phyloP scores from a whole-genome alignment of 2,329 filamentous ascomycete genomes.

The Pseudogymnoascus sp. region DNA sequence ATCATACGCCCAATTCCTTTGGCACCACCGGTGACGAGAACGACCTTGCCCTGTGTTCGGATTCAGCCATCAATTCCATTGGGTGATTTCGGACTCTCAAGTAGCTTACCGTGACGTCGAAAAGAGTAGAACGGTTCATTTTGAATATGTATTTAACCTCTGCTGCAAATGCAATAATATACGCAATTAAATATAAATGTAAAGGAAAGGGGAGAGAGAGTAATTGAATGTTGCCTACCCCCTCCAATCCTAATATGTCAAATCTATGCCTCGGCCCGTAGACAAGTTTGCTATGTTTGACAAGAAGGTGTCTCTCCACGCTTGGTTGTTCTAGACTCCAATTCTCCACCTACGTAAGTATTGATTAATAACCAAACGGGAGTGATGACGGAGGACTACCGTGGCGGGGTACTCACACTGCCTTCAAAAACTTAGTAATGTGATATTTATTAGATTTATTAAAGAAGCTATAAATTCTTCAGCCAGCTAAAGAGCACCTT shows the following conservation, averaged over 20 bases:
- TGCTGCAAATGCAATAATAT: neutral
- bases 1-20: constrained; percentile 63
- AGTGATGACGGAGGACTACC: neutral
- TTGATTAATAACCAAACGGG: neutral
- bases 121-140: constrained; percentile 49
- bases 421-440: neutral
- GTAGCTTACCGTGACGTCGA: constrained; percentile 47
- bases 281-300: neutral
- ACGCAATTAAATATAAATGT: neutral
- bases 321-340: neutral
- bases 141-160: constrained; percentile 14
- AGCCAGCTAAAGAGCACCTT: neutral
- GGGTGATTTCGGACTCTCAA: neutral
- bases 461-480: neutral
- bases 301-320: neutral
- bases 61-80: constrained; percentile 9
- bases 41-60: constrained; percentile 40
- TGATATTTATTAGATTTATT: constrained; percentile 6
- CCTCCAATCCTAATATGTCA: neutral
- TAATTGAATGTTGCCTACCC: neutral
- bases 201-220: neutral
- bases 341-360: constrained; percentile 5
- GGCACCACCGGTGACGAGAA: constrained; percentile 49
- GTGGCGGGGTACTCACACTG: neutral
- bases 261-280: constrained; percentile 7